Percentiles rank a stretch among this genome's conserved stretches.
Evolutionary conservation across 306 rosid species (phyloP).

Genomic region (Rosa multiflora): DNA sequence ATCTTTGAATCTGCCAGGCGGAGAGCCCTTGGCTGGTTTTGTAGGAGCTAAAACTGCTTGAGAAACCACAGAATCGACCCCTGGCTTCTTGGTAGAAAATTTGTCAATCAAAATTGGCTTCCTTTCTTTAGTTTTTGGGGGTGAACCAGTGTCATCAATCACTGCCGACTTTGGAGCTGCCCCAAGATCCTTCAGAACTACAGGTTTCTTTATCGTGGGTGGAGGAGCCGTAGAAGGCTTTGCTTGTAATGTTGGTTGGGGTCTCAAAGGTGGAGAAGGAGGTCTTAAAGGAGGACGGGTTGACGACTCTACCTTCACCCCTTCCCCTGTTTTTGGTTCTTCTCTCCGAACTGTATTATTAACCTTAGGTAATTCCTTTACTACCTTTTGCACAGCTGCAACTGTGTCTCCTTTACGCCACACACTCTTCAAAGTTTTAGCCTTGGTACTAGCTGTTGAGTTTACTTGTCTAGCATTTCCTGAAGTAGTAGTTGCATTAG

Average conservation of each 20-base stretch:
- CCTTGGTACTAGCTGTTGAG: constrained; percentile 30
- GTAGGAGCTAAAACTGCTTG: constrained; percentile 71
- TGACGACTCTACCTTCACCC: constrained; percentile 37
- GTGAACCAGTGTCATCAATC: constrained; percentile 30
- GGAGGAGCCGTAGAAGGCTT: constrained; percentile 67
- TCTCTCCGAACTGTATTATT: constrained; percentile 33
- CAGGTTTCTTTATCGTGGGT: constrained; percentile 54
- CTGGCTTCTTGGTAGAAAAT: constrained; percentile 78
- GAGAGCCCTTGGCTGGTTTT: constrained; percentile 76
- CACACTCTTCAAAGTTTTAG: constrained; percentile 83
- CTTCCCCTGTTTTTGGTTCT: constrained; percentile 38
- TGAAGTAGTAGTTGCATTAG: constrained; percentile 34
- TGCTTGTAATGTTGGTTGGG: constrained; percentile 66
- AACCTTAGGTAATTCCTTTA: constrained; percentile 55
- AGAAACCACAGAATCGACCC: constrained; percentile 62
- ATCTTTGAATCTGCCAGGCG: constrained; percentile 65
- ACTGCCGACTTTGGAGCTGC: constrained; percentile 36
- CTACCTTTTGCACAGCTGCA: constrained; percentile 62
- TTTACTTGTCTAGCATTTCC: constrained; percentile 26
- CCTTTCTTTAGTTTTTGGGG: constrained; percentile 49
- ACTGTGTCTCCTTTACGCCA: constrained; percentile 96
- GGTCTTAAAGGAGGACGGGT: constrained; percentile 39
- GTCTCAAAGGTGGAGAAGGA: constrained; percentile 49
- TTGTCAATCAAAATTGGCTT: constrained; percentile 93
- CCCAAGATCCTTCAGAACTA: constrained; percentile 79